Base-by-base conservation (phyloP, 2,329 filamentous ascomycete genomes). In the Colletotrichum theobromicola region DNA sequence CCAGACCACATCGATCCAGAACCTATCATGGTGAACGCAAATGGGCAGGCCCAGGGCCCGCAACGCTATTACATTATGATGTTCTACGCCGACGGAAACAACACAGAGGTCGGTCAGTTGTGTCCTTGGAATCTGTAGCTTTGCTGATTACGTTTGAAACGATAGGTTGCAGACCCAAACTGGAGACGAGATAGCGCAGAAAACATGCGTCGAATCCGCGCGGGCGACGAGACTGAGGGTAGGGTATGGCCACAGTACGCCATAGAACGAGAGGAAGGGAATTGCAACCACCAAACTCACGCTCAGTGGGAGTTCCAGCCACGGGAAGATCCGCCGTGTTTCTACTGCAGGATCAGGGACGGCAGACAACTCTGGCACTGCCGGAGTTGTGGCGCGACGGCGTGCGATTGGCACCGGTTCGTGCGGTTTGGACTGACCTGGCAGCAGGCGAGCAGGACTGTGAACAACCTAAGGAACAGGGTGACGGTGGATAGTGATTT, bases 41-140 rank as follows among this genome's bases (percentile, higher is more conserved):
- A 53, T 30, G 32, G 67, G 42, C 18, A 26, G n/a, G 28, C 30
- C 58, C n/a, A 10, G 8, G 57, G 57, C 57, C 28, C 34, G 57
- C 57, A 21, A 35, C 61, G 60, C 10, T 74, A 65, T n/a, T 60
- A 32, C 35, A 74, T 74, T 61, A 55, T 71, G 9, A 35, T 68
- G 26, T 75, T 58, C 32, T 64, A 72, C 24, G 28, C 72, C 10
- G 72, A 75, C 13, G 72, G 72, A 3, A 24, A 30, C 6, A 75
- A 68, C 46, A 35, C 50, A 7, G 46, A 68, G 8, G 72, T 75
- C 6, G 28, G 62, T 16, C 16, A 2, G 5, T 46, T 24, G 10
- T 61, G 28, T 15, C 2, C 30, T 61, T 21, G 16, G 32, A 13
- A 46, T 16, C 15, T 46, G 34, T 8, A 24, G 21, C 24, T n/a